Evolutionary conservation across 2,329 filamentous ascomycete species (phyloP), one percentile per base, ranked within the genome.

Genomic region (Capronia americana): DNA sequence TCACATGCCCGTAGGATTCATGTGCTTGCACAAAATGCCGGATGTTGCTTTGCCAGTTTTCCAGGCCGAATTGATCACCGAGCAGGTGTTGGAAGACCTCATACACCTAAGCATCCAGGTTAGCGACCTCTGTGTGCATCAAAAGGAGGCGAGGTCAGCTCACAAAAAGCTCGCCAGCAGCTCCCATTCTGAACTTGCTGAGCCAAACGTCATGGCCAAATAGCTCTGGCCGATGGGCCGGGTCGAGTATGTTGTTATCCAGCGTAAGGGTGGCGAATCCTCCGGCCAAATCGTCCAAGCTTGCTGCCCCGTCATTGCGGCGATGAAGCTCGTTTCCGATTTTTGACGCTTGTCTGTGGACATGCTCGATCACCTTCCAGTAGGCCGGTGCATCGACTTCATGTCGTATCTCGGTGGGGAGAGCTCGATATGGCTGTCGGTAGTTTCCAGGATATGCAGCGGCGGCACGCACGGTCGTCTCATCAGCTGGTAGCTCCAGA

Each of bases 151-250:
- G 26, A 34, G 7, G 24, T 20, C 12, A 10, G 38, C 57, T 57
- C 32, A 69, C 67, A 59, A 69, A 69, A 14, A 69, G 61, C 57
- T 69, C 67, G 20, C 67, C 67, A 20, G 67, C 67, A 5, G 67
- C 67, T n/a, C 67, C 64, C 44, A 69, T 26, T 61, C 64, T 55
- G 60, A 57, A 64, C 28, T 56, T 69, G 20, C 53, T 64, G 38
- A 57, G 46, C 57, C 46, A 68, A 4, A 30, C 44, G 38, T 59
- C 55, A 20, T 34, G 14, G 20, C 66, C 66, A 54, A 68, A 66
- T 24, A 68, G 48, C n/a, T 26, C 32, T 20, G 63, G 58, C 28
- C 46, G 54, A 11, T 44, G n/a, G 38, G 28, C 24, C 1, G 44
- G 46, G 48, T 62, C 57, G 50, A 65, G 17, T 17, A 8, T 54